Evolutionary conservation across 495 filamentous ascomycete genomes (phyloP), one percentile per base, ranked within the genome.

Genomic region (Staphylotrichum longicolle): DNA sequence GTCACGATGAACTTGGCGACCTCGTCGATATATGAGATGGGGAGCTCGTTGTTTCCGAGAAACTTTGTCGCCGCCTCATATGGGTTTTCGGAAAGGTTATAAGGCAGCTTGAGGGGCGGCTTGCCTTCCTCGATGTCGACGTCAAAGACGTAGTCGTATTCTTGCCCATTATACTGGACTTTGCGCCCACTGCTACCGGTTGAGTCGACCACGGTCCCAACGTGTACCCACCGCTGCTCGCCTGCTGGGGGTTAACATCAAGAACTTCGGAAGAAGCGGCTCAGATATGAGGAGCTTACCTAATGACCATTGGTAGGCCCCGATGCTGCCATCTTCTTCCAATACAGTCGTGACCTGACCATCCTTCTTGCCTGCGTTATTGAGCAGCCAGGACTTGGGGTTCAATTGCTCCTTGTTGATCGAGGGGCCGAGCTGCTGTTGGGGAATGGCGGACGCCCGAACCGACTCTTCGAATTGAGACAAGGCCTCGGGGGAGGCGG

Each of bases 61-160:
- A 98, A 99, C 70, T 89, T 96, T 30, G 86, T 89, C 0, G 95
- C 95, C 9, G 90, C 88, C 61, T 96, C 88, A 71, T 95, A 98
- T 3, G 91, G 91, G 70, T 97, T 97, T 70, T 97, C 88, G 5
- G 88, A 89, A 44, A 89, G 80, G 70, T 99, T 97, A 71, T 90
- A 98, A 2, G 95, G 93, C 37, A 99, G 80, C 69, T 98, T 98
- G 39, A 98, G 81, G 3, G 94, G 85, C 35, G 95, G 95, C 64
- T 93, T 91, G 42, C 94, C 95, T 63, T 98, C 95, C 69, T 96
- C 89, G 60, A 98, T 93, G 67, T 97, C 95, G 33, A 99, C 94
- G 69, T 98, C 93, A 65, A 98, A 99, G 52, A 99, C 95, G 71
- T 90, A 97, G 67, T 99, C 95, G 70, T 95, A 99, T 58, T 96